Evolutionary conservation across 805 yeast species (phyloP).

Genomic region (Debaryomyces castellii): DNA sequence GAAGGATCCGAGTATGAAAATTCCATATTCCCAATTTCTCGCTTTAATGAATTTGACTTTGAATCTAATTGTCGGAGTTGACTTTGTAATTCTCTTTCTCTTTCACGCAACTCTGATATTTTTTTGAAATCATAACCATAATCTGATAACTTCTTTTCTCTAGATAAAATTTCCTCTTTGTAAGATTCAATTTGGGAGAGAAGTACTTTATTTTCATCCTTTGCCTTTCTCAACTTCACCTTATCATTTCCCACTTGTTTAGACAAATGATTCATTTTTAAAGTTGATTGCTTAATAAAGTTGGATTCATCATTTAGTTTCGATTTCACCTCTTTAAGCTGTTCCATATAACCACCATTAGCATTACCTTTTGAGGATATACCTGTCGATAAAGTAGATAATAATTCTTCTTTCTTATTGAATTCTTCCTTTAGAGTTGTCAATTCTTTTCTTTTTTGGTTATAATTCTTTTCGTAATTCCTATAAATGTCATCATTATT

Average conservation of each 20-base stretch:
- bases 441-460: conserved; percentile 43
- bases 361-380: conserved; percentile 78
- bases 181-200: conserved; percentile 45
- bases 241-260: conserved; percentile 50
- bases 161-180: conserved; percentile 31
- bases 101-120: conserved; percentile 43
- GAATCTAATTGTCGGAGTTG: conserved; percentile 44
- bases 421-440: conserved; percentile 46
- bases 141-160: conserved; percentile 42
- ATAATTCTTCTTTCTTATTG: conserved; percentile 68
- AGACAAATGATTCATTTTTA: conserved; percentile 58
- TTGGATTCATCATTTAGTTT: conserved; percentile 54
- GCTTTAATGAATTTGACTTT: conserved; percentile 54
- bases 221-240: conserved; percentile 54
- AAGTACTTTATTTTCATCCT: conserved; percentile 42
- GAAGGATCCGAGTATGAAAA: conserved; percentile 70
- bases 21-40: conserved; percentile 71
- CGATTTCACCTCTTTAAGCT: conserved; percentile 62
- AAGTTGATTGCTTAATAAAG: conserved; percentile 54
- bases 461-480: conserved; percentile 45
- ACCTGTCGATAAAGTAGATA: conserved; percentile 83
- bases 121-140: conserved; percentile 58
- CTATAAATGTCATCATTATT: conserved; percentile 37
- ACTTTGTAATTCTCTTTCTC: conserved; percentile 44
- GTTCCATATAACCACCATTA: conserved; percentile 75